Percentiles rank a stretch among this genome's conserved stretches.
phyloP scores from a whole-genome alignment of 495 filamentous ascomycete species.

The Penicillium atrosanguineum region DNA sequence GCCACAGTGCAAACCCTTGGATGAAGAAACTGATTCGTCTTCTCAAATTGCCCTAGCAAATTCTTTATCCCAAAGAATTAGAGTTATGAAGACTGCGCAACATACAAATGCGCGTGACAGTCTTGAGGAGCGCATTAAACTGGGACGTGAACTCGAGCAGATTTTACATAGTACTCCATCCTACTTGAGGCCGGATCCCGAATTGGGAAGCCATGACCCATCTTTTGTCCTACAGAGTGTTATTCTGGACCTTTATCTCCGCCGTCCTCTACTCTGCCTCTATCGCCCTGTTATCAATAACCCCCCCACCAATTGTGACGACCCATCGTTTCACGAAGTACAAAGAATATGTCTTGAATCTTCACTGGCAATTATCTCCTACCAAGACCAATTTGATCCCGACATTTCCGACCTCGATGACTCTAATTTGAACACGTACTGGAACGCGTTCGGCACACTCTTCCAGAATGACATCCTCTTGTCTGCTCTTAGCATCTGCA shows the following conservation, averaged over 20 bases:
- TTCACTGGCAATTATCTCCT: conserved; percentile 21
- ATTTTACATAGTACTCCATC: conserved; percentile 8
- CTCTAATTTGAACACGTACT: conserved; percentile 13
- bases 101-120: conserved; percentile 3
- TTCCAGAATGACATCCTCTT: conserved; percentile 27
- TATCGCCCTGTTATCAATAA: conserved; percentile 13
- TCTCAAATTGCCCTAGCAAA: conserved; percentile 15
- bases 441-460: conserved; percentile 23
- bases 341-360: conserved; percentile 19
- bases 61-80: conserved; percentile 18
- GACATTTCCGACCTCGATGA: conserved; percentile 16
- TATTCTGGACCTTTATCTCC: conserved; percentile 21
- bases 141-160: conserved; percentile 14
- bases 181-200: conserved; percentile 4
- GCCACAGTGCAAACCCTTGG: conserved; percentile 27
- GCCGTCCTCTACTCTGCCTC: conserved; percentile 25
- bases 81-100: conserved; percentile 11
- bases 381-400: conserved; percentile 30
- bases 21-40: conserved; percentile 23
- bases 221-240: conserved; percentile 12
- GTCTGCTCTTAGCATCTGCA: conserved; percentile 25
- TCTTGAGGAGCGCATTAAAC: conserved; percentile 10
- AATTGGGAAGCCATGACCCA: background rate
- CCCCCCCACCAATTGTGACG: background rate
- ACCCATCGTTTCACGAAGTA: conserved; percentile 10